These are phyloP conservation scores for Pythium aphanidermatum DNA, from an alignment of 352 stramenopile genomes.

Conservation along the genomic window DNA sequence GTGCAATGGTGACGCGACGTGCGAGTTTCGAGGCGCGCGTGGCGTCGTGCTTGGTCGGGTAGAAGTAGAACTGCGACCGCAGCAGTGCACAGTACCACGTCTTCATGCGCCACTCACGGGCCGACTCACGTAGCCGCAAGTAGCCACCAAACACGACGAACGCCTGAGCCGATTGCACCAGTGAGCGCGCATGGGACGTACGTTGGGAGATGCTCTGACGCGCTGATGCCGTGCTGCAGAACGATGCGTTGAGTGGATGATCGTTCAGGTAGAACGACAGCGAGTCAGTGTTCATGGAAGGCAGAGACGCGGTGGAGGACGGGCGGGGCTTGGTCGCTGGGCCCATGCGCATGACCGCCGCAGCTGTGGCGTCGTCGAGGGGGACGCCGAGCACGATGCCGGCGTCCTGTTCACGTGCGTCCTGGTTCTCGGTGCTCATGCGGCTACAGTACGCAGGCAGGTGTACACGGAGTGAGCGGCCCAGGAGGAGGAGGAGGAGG, in stretches of 20 bases:
- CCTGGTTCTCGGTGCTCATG: no score
- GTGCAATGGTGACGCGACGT: slow-evolving; percentile 13
- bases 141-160: slow-evolving; percentile 25
- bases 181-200: slow-evolving; percentile 20
- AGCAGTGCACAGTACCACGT: slow-evolving; percentile 34
- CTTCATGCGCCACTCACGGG: slow-evolving; percentile 35
- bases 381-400: no score
- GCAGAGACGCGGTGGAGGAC: background rate
- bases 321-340: no score
- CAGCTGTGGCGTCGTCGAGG: no score
- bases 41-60: slow-evolving; percentile 26
- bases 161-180: slow-evolving; percentile 5
- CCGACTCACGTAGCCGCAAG: slow-evolving; percentile 23
- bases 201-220: slow-evolving; percentile 26
- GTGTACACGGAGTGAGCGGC: no score
- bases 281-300: no score
- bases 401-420: no score
- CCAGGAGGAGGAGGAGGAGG: no score
- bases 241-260: no score
- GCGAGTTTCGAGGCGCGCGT: slow-evolving; percentile 14
- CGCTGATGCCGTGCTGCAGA: slow-evolving; percentile 2
- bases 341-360: no score
- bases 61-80: slow-evolving; percentile 24
- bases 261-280: no score
- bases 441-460: no score